Conservation (phyloP, 305 asterid genomes). For the Fraxinus floribunda region DNA sequence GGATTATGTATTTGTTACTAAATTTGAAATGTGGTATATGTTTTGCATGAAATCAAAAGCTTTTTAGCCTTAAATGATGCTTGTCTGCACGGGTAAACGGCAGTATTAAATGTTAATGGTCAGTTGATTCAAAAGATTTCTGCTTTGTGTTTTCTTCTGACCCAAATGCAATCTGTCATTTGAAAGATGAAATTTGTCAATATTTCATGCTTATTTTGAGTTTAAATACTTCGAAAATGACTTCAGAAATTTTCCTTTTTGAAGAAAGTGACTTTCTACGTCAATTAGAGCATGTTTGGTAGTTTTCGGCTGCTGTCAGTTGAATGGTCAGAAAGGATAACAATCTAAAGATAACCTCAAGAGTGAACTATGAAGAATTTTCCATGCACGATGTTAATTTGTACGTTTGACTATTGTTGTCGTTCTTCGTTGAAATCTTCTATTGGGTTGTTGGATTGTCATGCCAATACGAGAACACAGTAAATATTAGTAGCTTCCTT, state of each 20-base stretch:
- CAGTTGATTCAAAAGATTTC: neutral
- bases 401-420: neutral
- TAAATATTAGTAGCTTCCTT: neutral
- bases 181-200: neutral
- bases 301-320: neutral
- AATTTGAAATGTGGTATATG: constrained; percentile 4
- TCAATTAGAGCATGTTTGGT: neutral
- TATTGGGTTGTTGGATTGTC: neutral
- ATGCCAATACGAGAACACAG: neutral
- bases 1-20: neutral
- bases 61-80: constrained; percentile 1
- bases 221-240: neutral
- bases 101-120: neutral
- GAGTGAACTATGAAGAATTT: neutral
- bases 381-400: neutral
- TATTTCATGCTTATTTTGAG: neutral
- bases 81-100: neutral
- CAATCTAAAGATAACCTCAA: neutral
- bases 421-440: neutral
- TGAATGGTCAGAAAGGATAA: neutral
- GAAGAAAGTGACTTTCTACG: neutral
- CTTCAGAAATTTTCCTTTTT: neutral
- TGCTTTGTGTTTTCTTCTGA: neutral
- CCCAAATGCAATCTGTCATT: neutral
- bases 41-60: constrained; percentile 2